Evolutionary conservation across 1,139 yeast genomes (phyloP), one percentile per base, ranked within the genome.

Genomic region (Debaryomyces sp.): DNA sequence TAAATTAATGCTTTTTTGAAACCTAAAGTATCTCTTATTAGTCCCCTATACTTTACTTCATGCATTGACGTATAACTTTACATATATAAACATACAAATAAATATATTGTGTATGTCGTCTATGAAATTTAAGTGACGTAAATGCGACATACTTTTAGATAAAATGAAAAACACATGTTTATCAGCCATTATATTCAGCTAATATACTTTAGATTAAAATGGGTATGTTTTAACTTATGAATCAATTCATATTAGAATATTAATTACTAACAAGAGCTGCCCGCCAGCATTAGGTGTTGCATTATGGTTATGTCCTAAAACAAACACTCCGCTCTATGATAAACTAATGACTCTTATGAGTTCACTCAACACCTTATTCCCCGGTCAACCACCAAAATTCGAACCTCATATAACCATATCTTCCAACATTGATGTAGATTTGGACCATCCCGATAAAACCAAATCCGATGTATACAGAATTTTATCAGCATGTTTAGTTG

Each of bases 351-450:
- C 87, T 22, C 71, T 87, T 40, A 85, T 86, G 70, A 71, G 80
- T 23, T 85, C 92, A 7, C 65, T 89, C 40, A 80, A 79, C 48
- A 86, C 94, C 1, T 68, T 87, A 22, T 87, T 88, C 60, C 89
- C 89, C 13, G 87, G 84, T 43, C 86, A 85, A 24, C 82, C 86
- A 4, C 80, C 81, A 2, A 63, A 61, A 37, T 85, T 88, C 56
- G 88, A 82, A 50, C 96, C 96, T 4, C 96, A 89, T 62, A 77
- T 89, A 37, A 89, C 96, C 1, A 76, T 89, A 33, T 82, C 92
- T 2, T 78, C 90, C 26, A 78, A 82, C 50, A 71, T 88, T 32
- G 68, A 67, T 3, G 70, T 84, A 36, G 68, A 71, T 49, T 55
- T 71, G 51, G 66, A 64, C 6, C 68, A 75, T 46, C 57, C 68